Evolutionary conservation across 208 protist genomes (phyloP).

Genomic region (Trypanosoma grayi): DNA sequence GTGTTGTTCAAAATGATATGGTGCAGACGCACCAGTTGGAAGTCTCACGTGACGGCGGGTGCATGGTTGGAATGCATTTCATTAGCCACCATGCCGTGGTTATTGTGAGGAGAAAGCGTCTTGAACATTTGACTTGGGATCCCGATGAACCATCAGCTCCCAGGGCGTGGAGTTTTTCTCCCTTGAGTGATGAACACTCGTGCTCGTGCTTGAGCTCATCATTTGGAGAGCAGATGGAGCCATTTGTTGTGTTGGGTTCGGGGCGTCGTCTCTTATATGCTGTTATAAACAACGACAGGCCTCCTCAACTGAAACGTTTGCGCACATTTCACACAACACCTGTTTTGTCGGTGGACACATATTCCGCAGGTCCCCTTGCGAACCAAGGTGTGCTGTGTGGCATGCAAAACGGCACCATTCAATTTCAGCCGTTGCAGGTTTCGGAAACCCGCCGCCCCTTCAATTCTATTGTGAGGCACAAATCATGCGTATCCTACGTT

Average conservation of each 20-base stretch:
- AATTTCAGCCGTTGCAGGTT: constrained; percentile 18
- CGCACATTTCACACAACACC: constrained; percentile 11
- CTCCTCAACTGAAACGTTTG: constrained; percentile 2
- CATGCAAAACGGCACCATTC: constrained; percentile 58
- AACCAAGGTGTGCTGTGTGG: constrained; percentile 30
- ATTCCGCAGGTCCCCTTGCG: constrained; percentile 11
- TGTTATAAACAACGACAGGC: background rate
- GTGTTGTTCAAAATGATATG: constrained; percentile 19
- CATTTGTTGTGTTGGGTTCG: constrained; percentile 10
- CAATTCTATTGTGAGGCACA: constrained; percentile 32
- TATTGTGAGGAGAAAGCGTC: background rate
- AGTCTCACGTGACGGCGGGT: background rate
- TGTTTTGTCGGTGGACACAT: constrained; percentile 20
- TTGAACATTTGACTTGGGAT: constrained; percentile 16
- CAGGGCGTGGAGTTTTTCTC: background rate
- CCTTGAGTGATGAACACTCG: background rate
- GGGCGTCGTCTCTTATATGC: constrained; percentile 6
- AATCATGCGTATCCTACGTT: constrained; percentile 32
- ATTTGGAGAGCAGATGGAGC: background rate
- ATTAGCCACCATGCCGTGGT: background rate
- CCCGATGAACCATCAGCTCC: background rate
- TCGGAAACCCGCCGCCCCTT: constrained; percentile 2
- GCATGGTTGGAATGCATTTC: constrained; percentile 14
- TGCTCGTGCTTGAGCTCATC: constrained; percentile 4
- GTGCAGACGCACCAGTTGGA: background rate